Evolutionary conservation across 1,139 yeast species (phyloP), one percentile per base, ranked within the genome.

Genomic region (Nakaseomyces uthaithaninus): DNA sequence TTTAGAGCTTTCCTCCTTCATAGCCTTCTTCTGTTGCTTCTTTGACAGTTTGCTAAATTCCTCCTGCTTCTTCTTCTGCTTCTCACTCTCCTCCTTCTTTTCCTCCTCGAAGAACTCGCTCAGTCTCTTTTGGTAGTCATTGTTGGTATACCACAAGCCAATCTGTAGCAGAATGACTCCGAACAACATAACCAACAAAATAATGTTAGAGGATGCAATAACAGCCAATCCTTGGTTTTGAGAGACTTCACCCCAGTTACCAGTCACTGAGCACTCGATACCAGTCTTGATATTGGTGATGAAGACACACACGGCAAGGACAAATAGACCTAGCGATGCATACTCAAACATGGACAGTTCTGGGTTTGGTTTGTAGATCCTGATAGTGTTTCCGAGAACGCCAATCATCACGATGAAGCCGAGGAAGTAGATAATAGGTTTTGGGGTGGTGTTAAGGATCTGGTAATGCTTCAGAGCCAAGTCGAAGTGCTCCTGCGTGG

Each of bases 161-260:
- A 74, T 78, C 67, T 91, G 97, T 51, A 91, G 71, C 11, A 84
- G 72, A 42, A 87, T 65, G 16, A 87, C 85, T 46, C 96, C 97
- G 22, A 77, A 57, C 43, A 89, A 68, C 15, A 82, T 71, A 45
- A 86, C 62, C 16, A 82, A 75, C 49, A 84, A 70, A 70, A 91
- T 81, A 36, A 83, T 74, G 63, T 81, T 80, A 34, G 94, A 79
- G 4, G 97, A 96, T 34, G 94, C 95, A 60, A 91, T 76, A 33
- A 91, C 95, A 51, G 85, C 85, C 54, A 91, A 66, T 18, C 97
- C 97, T 22, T 95, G 86, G 47, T 71, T 69, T 60, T 74, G 77
- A 54, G 84, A 86, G 40, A 91, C 95, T 42, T 91, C 97, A 48
- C 95, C 97, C 96, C 97, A 91, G 45, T 75, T 69, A 36, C 89